Percentiles rank a stretch among this genome's conserved stretches.
Conservation (phyloP, 495 filamentous ascomycete species). For the Penicillium pancosmium region DNA sequence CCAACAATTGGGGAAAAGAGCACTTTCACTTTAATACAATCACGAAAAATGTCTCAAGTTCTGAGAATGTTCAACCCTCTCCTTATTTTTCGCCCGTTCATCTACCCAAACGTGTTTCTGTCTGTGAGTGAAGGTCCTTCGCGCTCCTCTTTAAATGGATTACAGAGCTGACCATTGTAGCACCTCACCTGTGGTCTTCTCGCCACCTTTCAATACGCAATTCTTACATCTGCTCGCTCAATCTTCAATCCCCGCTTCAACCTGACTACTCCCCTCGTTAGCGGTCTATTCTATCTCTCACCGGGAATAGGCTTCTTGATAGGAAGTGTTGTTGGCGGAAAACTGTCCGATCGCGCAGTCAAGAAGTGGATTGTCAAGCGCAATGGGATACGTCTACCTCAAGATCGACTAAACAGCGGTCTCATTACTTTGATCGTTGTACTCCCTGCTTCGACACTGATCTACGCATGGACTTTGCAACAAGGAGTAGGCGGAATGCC, state of each 20-base stretch:
- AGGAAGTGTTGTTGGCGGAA: conserved; percentile 70
- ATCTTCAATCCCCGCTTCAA: conserved; percentile 75
- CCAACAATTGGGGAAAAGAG: conserved; percentile 34
- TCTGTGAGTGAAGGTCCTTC: conserved; percentile 28
- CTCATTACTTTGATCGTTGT: conserved; percentile 62
- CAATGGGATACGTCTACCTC: conserved; percentile 63
- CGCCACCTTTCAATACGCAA: conserved; percentile 70
- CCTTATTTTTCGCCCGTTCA: conserved; percentile 35
- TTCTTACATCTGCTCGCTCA: conserved; percentile 73
- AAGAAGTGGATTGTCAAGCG: conserved; percentile 61
- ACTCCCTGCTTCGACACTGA: conserved; percentile 63
- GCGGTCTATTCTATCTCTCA: conserved; percentile 76
- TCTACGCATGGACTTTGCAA: conserved; percentile 74
- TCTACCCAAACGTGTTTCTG: conserved; percentile 47
- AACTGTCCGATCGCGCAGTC: conserved; percentile 67
- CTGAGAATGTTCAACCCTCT: conserved; percentile 43
- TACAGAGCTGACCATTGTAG: conserved; percentile 23
- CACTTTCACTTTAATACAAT: not conserved
- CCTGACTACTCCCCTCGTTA: conserved; percentile 66
- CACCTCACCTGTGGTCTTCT: conserved; percentile 64
- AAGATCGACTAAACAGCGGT: conserved; percentile 70
- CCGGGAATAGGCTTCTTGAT: conserved; percentile 71
- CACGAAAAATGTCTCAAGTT: conserved; percentile 13
- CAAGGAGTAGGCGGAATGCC: conserved; percentile 65
- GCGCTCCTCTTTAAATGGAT: not conserved